Conservation (phyloP, 306 rosid species). For the Cotoneaster glaucophyllus region DNA sequence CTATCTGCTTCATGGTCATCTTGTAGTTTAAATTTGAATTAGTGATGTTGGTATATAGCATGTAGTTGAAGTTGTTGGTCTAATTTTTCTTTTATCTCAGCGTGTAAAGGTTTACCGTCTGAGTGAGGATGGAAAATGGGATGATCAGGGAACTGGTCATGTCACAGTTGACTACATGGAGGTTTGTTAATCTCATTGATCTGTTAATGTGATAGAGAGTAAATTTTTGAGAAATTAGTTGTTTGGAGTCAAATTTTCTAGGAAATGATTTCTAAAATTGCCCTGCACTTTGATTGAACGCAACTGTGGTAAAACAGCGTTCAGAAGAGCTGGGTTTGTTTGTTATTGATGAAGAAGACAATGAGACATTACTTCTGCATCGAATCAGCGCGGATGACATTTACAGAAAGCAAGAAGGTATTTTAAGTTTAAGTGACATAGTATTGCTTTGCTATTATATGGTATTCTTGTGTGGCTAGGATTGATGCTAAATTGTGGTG, state of each 20-base stretch:
- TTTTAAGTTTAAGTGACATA: conserved; percentile 9
- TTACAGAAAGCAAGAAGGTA: conserved; percentile 98
- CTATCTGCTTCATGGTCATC: background rate
- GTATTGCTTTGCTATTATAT: background rate
- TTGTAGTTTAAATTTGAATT: background rate
- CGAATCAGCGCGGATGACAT: conserved; percentile 75
- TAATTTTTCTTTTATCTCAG: conserved; percentile 37
- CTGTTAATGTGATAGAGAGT: conserved; percentile 16
- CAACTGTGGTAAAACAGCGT: conserved; percentile 50
- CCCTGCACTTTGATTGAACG: conserved; percentile 6
- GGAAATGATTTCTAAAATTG: conserved; percentile 2
- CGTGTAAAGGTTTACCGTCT: conserved; percentile 96
- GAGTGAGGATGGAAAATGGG: conserved; percentile 96
- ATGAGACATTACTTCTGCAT: conserved; percentile 74
- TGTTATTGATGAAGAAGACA: conserved; percentile 90
- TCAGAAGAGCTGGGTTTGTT: conserved; percentile 79
- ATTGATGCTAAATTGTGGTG: background rate
- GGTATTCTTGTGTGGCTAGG: background rate
- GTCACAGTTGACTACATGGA: conserved; percentile 82
- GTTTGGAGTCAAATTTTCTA: background rate
- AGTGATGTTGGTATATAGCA: background rate
- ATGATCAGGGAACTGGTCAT: conserved; percentile 97
- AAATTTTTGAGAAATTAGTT: background rate
- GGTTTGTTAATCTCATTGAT: conserved; percentile 41
- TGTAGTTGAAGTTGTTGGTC: background rate